Base-by-base conservation (phyloP, 345 rosid species). In the Moricandia moricandioides region DNA sequence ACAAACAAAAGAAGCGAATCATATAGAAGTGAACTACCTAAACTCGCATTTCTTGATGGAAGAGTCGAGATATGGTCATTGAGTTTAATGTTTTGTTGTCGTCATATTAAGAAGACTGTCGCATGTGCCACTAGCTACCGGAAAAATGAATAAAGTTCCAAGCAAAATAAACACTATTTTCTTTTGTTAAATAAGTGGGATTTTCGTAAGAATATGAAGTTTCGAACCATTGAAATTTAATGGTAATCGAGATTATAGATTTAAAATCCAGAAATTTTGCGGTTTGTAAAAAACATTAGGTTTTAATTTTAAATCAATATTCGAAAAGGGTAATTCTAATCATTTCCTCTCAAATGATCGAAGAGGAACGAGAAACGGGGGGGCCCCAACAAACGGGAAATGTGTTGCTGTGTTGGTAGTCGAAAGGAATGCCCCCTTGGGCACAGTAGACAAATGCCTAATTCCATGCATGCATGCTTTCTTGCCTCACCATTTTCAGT, bases 401-500 rank as follows among this genome's bases (percentile, higher is more conserved):
- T 52, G 69, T 68, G 63, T 67, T 67, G 45, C 62, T 7, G 16
- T 33, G 65, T 54, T 55, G 71, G 71, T 77, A 47, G 75, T 76
- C 37, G 71, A 76, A 70, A 76, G 65, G 52, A 69, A 62, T 37
- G 21, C 59, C 65, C 58, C 62, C 63, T 29, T 30, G 49, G 51
- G 65, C 58, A 76, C 65, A 69, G 70, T 61, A 77, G 80, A 77
- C 80, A 65, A 56, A 56, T 70, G 80, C 76, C 80, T 77, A 77
- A 77, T 66, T 70, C 67, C 71, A 65, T 77, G 71, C 71, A 77
- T 70, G 61, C 71, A 70, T 70, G 80, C 71, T 77, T 77, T 77
- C 76, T 71, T 77, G 76, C 67, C 67, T 70, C 40, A 8, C 43
- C 62, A 70, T 70, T 70, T 77, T 17, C 65, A 31, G 62, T 29